Base-by-base conservation (phyloP, 2,329 filamentous ascomycete species). In the Graphilbum sp. region DNA sequence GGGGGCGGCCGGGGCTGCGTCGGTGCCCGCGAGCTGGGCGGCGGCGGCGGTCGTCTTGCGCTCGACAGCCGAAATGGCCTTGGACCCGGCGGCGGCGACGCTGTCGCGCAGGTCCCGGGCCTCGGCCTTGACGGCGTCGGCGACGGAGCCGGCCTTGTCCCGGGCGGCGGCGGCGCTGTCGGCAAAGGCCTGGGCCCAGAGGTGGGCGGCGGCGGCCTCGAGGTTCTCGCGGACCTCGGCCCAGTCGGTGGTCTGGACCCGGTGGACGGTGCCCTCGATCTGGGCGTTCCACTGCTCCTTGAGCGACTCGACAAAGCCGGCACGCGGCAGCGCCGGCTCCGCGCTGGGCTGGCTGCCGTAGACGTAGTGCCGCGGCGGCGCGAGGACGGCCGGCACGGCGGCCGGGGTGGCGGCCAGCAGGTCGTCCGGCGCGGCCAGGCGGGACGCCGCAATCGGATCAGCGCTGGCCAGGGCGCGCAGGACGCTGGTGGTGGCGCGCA, bases 231-330 rank as follows among this genome's bases (percentile, higher is more conserved):
- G 66, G 38, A 76, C 65, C 37, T 66, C 65, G 35, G 63, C 58
- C 78, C 77, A 84, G 54, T 80, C 71, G 43, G 69, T 74, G 25
- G 59, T 65, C 57, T 85, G 73, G 40, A 73, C 69, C 66, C 72
- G 78, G 41, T 64, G 65, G 39, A 80, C 77, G 37, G 77, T 66
- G 43, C 65, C 64, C 54, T 79, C 69, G 27, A 88, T 57, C 56
- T 88, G 81, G 36, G 67, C 57, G 55, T 90, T 88, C 82, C 82
- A 88, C 43, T 72, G 64, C 50, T 82, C 77, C 62, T 88, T 88
- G 49, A 77, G 66, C 27, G 72, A 62, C 52, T 86, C 79, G 38
- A 75, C 53, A 36, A 81, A 60, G 35, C 66, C 64, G 21, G 67
- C 64, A 44, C 68, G 62, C 62, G 38, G 68, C 62, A 37, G 67